Conservation (phyloP, 805 yeast species). For the Teunomyces aglyptinius region DNA sequence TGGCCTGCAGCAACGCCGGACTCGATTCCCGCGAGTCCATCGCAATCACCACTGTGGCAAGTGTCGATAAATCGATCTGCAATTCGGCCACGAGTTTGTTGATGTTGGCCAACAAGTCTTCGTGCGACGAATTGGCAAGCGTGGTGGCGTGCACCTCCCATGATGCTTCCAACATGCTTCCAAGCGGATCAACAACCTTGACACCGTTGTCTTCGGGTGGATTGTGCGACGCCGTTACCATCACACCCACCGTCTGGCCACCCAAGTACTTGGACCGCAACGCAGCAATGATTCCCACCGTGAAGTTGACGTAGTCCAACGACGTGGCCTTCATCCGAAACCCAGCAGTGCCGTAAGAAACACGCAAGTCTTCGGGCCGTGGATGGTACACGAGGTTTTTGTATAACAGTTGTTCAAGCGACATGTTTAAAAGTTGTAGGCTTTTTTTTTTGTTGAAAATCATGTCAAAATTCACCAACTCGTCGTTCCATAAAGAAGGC, state of each 20-base stretch:
- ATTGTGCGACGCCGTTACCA: conserved; percentile 95
- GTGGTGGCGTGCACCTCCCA: conserved; percentile 86
- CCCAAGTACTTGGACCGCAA: conserved; percentile 71
- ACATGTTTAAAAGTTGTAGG: conserved; percentile 4
- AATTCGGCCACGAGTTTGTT: conserved; percentile 36
- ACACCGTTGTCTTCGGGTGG: conserved; percentile 59
- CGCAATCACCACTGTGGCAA: conserved; percentile 62
- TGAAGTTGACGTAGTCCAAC: conserved; percentile 69
- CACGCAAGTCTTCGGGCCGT: conserved; percentile 41
- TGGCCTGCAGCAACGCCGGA: conserved; percentile 55
- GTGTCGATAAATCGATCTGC: conserved; percentile 43
- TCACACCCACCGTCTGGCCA: conserved; percentile 82
- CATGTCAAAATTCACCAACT: conserved; percentile 21
- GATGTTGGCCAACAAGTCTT: conserved; percentile 42
- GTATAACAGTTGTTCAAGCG: conserved; percentile 5
- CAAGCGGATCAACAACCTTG: conserved; percentile 89
- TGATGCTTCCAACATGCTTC: conserved; percentile 77
- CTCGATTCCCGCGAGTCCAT: conserved; percentile 90
- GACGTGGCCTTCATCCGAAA: conserved; percentile 72
- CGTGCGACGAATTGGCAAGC: conserved; percentile 66
- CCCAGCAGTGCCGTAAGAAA: conserved; percentile 95
- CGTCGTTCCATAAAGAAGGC: conserved; percentile 32
- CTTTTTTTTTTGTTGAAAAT: neutral
- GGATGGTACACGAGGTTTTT: conserved; percentile 28
- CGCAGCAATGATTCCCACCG: conserved; percentile 80